Base-by-base conservation (phyloP, 2,329 filamentous ascomycete species). In the Alternaria triticimaculans region DNA sequence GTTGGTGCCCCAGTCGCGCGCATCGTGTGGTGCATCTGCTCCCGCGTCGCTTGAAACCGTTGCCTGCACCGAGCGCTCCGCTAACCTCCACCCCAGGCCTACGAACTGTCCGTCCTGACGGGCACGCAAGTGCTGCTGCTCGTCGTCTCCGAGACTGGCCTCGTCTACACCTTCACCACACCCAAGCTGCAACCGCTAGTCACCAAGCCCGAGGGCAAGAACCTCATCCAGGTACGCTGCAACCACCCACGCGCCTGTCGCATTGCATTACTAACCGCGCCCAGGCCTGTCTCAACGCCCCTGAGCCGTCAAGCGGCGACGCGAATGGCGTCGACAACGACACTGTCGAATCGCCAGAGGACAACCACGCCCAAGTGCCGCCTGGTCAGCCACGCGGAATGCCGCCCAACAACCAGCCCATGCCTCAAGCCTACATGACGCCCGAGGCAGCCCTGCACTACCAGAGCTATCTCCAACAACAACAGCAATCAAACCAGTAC, bases 171-270 rank as follows among this genome's bases (percentile, higher is more conserved):
- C 64, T 98, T 98, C 82, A 98, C 95, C 66, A 99, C 96, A 15
- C 96, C 96, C 20, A 99, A 99, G 86, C 89, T 99, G 60, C 96
- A 98, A 84, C 96, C 96, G 67, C 89, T 99, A 58, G 96, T 98
- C 73, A 99, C 96, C 68, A 98, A 98, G 86, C 92, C 96, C 18
- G 96, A 98, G 84, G 96, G 96, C 84, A 99, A 99, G 88, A 99
- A 99, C 81, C 86, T 99, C 70, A 98, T 99, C 73, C 96, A 99
- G 90, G 96, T 97, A 88, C 70, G 89, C 63, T 62, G 57, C 68
- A 26, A 45, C 59, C 55, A 43, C 53, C 33, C 46, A 8, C 33
- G 41, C 45, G 28, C 30, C 25, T 30, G 49, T 66, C 61, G 63
- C 66, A 61, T 62, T 23, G 51, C 58, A 56, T 65, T 66, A 66